phyloP scores from a whole-genome alignment of 2,329 filamentous ascomycete species.

The Microsporum canis region DNA sequence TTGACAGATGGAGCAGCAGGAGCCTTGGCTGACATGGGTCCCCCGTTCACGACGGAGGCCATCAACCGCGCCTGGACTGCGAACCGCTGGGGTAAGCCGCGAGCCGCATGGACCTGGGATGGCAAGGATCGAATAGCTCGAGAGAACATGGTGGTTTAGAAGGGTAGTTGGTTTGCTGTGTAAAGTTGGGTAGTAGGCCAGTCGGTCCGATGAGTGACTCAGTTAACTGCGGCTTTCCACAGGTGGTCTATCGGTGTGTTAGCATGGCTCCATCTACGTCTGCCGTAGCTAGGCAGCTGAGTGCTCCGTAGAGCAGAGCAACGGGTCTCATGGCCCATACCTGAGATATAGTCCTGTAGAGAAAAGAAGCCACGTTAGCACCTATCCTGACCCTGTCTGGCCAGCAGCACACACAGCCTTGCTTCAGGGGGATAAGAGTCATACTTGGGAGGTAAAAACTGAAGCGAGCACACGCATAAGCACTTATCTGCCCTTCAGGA shows the following conservation, averaged over 20 bases:
- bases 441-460: conserved; percentile 78
- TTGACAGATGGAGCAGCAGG: conserved; percentile 49
- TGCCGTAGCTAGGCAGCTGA: not conserved
- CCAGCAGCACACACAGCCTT: not conserved
- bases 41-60: conserved; percentile 57
- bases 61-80: conserved; percentile 37
- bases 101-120: conserved; percentile 37
- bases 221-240: conserved; percentile 57
- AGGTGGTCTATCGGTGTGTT: conserved; percentile 44
- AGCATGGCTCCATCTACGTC: conserved; percentile 12
- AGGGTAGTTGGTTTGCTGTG: not conserved
- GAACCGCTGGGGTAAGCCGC: conserved; percentile 25
- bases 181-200: conserved; percentile 10
- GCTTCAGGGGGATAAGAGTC: conserved; percentile 15
- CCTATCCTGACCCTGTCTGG: not conserved
- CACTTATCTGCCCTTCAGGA: conserved; percentile 42
- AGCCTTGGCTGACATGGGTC: conserved; percentile 46
- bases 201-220: conserved; percentile 24
- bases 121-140: conserved; percentile 44
- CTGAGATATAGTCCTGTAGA: conserved; percentile 53
- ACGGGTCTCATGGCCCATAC: conserved; percentile 25
- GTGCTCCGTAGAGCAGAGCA: not conserved
- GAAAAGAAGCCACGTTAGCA: conserved; percentile 13
- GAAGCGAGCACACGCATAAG: conserved; percentile 79
- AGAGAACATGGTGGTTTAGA: conserved; percentile 39